Conservation (phyloP, 108 stramenopile genomes). For the Fragilaria crotonensis region DNA sequence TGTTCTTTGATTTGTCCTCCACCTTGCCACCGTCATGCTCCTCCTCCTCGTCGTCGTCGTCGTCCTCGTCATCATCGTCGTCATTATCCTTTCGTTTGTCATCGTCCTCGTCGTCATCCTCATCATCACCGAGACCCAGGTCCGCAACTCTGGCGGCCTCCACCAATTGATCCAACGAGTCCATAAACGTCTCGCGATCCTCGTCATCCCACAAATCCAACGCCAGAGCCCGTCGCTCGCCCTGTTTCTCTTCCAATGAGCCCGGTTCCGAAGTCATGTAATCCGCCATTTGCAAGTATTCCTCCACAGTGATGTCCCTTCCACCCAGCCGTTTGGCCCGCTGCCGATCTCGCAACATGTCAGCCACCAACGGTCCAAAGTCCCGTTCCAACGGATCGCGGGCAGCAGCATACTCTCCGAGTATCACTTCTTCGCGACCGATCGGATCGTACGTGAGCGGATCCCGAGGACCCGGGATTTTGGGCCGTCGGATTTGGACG, state of each 20-base stretch:
- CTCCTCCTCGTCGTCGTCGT: constrained; percentile 8
- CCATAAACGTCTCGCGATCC: constrained; percentile 25
- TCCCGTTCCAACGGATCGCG: no score
- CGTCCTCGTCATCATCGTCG: neutral
- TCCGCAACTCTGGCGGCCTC: constrained; percentile 26
- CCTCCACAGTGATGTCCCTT: constrained; percentile 23
- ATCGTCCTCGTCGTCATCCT: neutral
- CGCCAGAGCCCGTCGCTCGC: constrained; percentile 33
- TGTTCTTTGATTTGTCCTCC: neutral
- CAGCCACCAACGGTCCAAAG: no score
- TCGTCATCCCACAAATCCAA: constrained; percentile 30
- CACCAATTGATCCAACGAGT: constrained; percentile 21
- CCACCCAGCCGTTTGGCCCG: neutral
- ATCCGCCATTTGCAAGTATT: constrained; percentile 52
- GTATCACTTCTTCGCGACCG: no score
- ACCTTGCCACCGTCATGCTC: neutral
- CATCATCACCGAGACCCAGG: constrained; percentile 9
- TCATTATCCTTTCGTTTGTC: constrained; percentile 3
- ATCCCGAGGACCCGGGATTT: no score
- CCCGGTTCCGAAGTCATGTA: constrained; percentile 56
- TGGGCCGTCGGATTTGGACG: no score
- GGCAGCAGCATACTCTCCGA: no score
- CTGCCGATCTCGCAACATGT: no score
- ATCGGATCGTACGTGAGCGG: no score
- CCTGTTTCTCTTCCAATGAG: constrained; percentile 68